Evolutionary conservation across 495 filamentous ascomycete genomes (phyloP), one percentile per base, ranked within the genome.

Genomic region (Tetracladium setigerum): DNA sequence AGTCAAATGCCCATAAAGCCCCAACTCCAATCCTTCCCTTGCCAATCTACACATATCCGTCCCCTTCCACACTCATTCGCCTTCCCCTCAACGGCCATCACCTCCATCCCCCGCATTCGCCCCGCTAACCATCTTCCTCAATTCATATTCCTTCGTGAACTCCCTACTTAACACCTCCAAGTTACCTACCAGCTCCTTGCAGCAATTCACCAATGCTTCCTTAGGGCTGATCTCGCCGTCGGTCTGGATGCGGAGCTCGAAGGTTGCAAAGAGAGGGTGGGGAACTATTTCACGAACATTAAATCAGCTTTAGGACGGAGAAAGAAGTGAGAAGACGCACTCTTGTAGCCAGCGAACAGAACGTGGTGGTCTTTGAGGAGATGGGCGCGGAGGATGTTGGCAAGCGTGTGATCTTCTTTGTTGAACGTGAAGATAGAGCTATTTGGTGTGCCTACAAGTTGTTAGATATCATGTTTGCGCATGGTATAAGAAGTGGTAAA

Each of bases 391-490:
- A 99, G 77, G 49, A 97, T 74, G 62, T 97, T 96, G 48, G 81
- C 92, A 37, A 99, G 76, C 1, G 94, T 97, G 66, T 97, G 92
- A 61, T 99, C 94, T 62, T 99, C 94, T 66, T 95, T 96, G 63
- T 87, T 82, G 68, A 99, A 84, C 44, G 82, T 84, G 71, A 99
- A 97, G 62, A 95, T 84, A 14, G 89, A 83, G 55, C 79, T 73
- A 70, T 94, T 77, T 56, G 90, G 71, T 76, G 82, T 85, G 51
- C 90, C 90, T 95, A 43, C 12, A 19, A 34, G 62, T 27, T 63
- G 45, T 10, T 41, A 22, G 33, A 52, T 5, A 30, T 32, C 12
- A 11, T n/a, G 18, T 5, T 19, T 41, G 35, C 10, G n/a, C 6
- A 17, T 10, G 9, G 30, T 14, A 19, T 5, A 45, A 15, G 17